Base-by-base conservation (phyloP, 2,329 filamentous ascomycete species). In the Fusarium newnesense region DNA sequence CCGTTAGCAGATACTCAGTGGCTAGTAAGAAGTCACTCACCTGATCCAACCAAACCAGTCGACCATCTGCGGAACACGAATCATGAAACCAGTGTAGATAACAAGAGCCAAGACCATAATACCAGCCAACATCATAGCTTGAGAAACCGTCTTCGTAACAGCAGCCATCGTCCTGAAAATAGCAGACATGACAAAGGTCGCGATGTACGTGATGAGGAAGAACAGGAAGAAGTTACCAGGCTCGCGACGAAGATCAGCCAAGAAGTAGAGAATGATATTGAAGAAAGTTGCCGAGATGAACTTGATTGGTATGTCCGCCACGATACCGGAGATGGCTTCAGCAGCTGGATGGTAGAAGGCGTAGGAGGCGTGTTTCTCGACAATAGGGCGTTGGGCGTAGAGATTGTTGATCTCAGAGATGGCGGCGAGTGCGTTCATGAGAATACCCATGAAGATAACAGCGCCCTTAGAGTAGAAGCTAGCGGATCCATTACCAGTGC, bases 171-270 rank as follows among this genome's bases (percentile, higher is more conserved):
- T 93, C 32, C 93, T 87, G 84, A 96, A 96, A 44, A 94, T 85
- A 81, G 92, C 93, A 42, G 88, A 92, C 91, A 95, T 95, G 72
- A 90, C 87, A 73, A 96, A 85, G 0, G 90, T 94, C 2, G 88
- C 86, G 21, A 90, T 81, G 79, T 93, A 93, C 1, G 89, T 91
- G 73, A 95, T 87, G 24, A 96, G 83, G 70, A 93, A 87, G 83
- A 92, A 96, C 70, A 94, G 86, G 82, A 96, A 96, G 84, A 95
- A 96, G 2, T 89, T 84, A 2, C 87, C 89, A 0, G 93, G 84
- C 57, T 89, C 87, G 34, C 92, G 86, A 3, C 85, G 80, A 5
- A 90, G 81, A 2, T 84, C 84, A 2, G 86, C 79, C 75, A 91
- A 77, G 74, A 91, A 91, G 79, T 91, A 91, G 6, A 91, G 78